Conservation (phyloP, 2,329 filamentous ascomycete species). For the Clathrospora elynae region DNA sequence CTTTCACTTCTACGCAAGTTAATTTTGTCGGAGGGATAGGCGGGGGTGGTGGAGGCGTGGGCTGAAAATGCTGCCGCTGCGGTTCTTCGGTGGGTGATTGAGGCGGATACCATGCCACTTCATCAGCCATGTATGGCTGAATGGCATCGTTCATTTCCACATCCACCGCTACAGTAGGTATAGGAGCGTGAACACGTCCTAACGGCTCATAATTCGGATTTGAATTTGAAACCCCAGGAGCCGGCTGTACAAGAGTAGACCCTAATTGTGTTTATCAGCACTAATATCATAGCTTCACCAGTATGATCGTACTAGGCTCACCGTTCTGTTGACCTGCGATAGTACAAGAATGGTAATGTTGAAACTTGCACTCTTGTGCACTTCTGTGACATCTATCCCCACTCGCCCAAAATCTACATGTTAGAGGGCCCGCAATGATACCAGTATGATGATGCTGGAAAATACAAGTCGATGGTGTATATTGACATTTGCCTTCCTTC, state of each 20-base stretch:
- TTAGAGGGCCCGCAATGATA: constrained; percentile 13
- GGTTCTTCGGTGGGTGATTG: not conserved
- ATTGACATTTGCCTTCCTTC: constrained; percentile 13
- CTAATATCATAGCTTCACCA: not conserved
- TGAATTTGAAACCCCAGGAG: too few relatives aligned
- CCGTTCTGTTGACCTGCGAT: constrained; percentile 7
- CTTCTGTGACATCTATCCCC: constrained; percentile 7
- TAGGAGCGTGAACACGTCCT: too few relatives aligned
- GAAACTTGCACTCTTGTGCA: constrained; percentile 12
- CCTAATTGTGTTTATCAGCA: not conserved
- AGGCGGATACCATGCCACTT: not conserved
- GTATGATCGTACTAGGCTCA: not conserved
- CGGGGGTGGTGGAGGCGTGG: constrained; percentile 1
- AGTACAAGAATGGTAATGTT: constrained; percentile 13
- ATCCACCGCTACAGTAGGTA: not conserved
- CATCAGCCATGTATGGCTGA: too few relatives aligned
- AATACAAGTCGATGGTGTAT: constrained; percentile 10
- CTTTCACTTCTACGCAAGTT: constrained; percentile 19
- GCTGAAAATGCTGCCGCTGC: not conserved
- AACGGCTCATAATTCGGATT: too few relatives aligned
- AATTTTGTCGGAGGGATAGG: not conserved
- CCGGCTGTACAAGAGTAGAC: too few relatives aligned
- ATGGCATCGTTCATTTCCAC: not conserved
- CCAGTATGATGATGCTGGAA: constrained; percentile 26
- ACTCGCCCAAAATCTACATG: constrained; percentile 27